Evolutionary conservation across 352 stramenopile species (phyloP).

Genomic region (Elongisporangium anandrum): DNA sequence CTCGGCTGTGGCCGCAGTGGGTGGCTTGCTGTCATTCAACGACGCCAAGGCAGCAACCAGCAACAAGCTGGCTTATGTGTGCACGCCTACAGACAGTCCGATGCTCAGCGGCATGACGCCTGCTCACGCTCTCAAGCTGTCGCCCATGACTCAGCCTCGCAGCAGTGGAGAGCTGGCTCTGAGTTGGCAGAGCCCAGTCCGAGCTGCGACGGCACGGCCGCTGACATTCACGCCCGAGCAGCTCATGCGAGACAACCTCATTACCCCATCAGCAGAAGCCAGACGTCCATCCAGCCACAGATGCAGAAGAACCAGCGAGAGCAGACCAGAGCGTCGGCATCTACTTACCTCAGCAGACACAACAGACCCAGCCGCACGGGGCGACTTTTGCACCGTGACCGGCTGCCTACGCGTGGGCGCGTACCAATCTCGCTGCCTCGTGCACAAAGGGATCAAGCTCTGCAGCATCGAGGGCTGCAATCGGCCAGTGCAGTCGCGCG

Average conservation of each 20-base stretch:
- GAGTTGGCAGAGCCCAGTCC: background rate
- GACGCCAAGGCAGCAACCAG: background rate
- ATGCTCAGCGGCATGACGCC: background rate
- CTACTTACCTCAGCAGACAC: background rate
- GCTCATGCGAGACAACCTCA: background rate
- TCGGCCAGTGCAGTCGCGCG: conserved; percentile 41
- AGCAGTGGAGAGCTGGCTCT: background rate
- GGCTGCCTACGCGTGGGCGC: conserved; percentile 22
- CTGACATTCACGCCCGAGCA: background rate
- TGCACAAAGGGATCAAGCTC: conserved; percentile 42
- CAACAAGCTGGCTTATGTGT: background rate
- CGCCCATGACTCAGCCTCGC: background rate
- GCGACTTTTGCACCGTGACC: conserved; percentile 17
- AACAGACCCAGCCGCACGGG: too few species aligned
- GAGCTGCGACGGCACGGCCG: background rate
- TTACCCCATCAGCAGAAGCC: background rate
- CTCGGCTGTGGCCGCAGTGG: background rate
- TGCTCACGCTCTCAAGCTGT: background rate
- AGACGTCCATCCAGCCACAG: background rate
- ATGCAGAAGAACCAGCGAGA: background rate
- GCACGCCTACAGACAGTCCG: background rate
- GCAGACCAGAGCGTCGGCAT: background rate
- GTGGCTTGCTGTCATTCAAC: background rate
- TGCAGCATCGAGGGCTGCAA: conserved; percentile 31
- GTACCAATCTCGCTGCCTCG: conserved; percentile 24